phyloP scores from a whole-genome alignment of 306 rosid genomes.

The Prunus fruticosa region DNA sequence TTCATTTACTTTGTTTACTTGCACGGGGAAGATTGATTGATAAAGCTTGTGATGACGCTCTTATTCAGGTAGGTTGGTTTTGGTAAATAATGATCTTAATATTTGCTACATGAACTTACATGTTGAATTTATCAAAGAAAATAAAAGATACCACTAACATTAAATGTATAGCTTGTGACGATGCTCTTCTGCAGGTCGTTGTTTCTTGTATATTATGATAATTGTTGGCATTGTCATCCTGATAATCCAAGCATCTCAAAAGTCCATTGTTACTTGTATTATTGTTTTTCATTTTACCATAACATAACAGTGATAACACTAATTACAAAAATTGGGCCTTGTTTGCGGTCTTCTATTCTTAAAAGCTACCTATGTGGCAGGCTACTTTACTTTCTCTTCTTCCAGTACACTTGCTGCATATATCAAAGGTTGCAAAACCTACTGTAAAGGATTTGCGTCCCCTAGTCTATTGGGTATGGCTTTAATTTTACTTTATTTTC shows the following conservation, averaged over 20 bases:
- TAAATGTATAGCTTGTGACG: constrained; percentile 48
- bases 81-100: constrained; percentile 4
- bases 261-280: neutral
- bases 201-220: neutral
- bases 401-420: constrained; percentile 57
- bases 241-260: neutral
- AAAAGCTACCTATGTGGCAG: constrained; percentile 41
- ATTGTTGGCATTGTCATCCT: neutral
- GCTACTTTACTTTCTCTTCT: constrained; percentile 87
- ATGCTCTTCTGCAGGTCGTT: constrained; percentile 66
- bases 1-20: constrained; percentile 89
- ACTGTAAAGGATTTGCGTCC: constrained; percentile 59
- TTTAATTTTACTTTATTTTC: constrained; percentile 22
- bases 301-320: neutral
- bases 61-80: constrained; percentile 64
- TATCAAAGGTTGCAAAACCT: constrained; percentile 49
- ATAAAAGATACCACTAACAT: neutral
- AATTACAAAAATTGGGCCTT: neutral
- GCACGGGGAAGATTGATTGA: constrained; percentile 91
- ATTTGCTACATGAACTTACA: neutral
- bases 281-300: neutral
- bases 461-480: constrained; percentile 74
- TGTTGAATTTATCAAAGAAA: neutral
- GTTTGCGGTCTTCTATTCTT: neutral
- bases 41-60: constrained; percentile 77